Base-by-base conservation (phyloP, 139 green algal genomes). In the Asterochloris erici region DNA sequence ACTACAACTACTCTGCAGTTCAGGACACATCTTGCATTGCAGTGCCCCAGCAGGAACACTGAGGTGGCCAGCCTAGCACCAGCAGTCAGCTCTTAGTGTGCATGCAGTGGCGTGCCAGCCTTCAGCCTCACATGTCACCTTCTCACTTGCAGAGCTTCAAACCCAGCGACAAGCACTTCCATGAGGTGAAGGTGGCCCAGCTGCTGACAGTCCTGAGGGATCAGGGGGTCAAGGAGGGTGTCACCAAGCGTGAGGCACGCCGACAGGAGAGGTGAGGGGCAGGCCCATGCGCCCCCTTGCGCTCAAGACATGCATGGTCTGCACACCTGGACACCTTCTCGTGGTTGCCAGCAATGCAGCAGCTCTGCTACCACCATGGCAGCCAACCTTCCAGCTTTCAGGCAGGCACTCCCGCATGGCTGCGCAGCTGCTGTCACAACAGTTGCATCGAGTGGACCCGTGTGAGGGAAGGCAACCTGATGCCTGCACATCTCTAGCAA, bases 131-230 rank as follows among this genome's bases (percentile, higher is more conserved):
- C 21, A 26, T 21, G 21, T 71, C 66, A 71, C 66, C 66, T 71
- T 6, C 38, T 54, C 38, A 54, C 2, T 6, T 54, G 38, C 38
- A 54, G 38, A 54, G 38, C 38, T 54, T 54, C 38, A 54, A 54
- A 54, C 38, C 38, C 38, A 54, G 38, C 38, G 38, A 54, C 38
- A 54, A 54, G 66, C 19, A 63, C 26, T 11, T 68, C n/a, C 76
- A 70, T 28, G 54, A 38, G 47, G 21, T 68, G 17, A n/a, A 80
- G 76, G 61, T 80, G 38, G 76, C 76, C 0, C 76, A 80, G 23
- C 76, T 80, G 12, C 60, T 80, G 76, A 80, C 76, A 13, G 24
- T 80, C 13, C 68, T 70, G 60, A 28, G 76, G 19, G 76, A 80
- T n/a, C 19, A 62, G 21, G 76, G 68, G 47, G 13, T 80, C 4